Percentiles rank a stretch among this genome's conserved stretches.
phyloP scores from a whole-genome alignment of 192 early-diverging fungal species.

The Dissophora ornata region DNA sequence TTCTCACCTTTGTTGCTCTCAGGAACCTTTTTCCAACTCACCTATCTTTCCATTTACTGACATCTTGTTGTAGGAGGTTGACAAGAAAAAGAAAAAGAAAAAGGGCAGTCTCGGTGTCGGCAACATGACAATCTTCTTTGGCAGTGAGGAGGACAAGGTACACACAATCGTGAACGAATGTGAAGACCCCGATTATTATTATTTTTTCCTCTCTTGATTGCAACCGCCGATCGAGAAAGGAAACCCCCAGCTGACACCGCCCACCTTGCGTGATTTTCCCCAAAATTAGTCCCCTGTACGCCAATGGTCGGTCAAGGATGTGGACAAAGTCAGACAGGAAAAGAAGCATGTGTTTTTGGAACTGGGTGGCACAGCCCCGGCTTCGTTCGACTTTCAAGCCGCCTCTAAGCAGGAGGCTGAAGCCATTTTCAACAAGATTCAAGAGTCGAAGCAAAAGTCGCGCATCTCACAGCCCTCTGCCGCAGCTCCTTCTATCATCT shows the following conservation, averaged over 20 bases:
- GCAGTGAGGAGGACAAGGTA: slow-evolving; percentile 70
- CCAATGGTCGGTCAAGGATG: slow-evolving; percentile 68
- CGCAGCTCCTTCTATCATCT: slow-evolving; percentile 16
- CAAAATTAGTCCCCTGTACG: slow-evolving; percentile 59
- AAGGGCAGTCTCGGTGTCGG: slow-evolving; percentile 75
- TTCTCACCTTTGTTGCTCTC: slow-evolving; percentile 6
- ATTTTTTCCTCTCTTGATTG: too few species aligned
- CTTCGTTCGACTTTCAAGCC: slow-evolving; percentile 72
- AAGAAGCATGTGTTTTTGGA: slow-evolving; percentile 72
- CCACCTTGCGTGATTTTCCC: too few species aligned
- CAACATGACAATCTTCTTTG: slow-evolving; percentile 70
- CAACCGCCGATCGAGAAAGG: too few species aligned
- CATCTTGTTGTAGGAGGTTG: slow-evolving; percentile 59
- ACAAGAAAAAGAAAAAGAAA: slow-evolving; percentile 81
- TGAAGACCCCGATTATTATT: too few species aligned
- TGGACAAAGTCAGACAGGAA: slow-evolving; percentile 71
- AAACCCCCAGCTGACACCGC: too few species aligned
- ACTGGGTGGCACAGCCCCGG: slow-evolving; percentile 64
- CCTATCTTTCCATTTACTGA: too few species aligned
- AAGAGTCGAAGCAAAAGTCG: slow-evolving; percentile 63
- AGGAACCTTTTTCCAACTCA: too few species aligned
- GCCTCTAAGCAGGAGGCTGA: slow-evolving; percentile 74
- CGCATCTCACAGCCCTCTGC: slow-evolving; percentile 57
- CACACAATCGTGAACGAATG: too few species aligned
- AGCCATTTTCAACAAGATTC: slow-evolving; percentile 70